These are phyloP conservation scores for Suhomyces prunicola DNA, from an alignment of 805 yeast genomes.

Conservation along the genomic window DNA sequence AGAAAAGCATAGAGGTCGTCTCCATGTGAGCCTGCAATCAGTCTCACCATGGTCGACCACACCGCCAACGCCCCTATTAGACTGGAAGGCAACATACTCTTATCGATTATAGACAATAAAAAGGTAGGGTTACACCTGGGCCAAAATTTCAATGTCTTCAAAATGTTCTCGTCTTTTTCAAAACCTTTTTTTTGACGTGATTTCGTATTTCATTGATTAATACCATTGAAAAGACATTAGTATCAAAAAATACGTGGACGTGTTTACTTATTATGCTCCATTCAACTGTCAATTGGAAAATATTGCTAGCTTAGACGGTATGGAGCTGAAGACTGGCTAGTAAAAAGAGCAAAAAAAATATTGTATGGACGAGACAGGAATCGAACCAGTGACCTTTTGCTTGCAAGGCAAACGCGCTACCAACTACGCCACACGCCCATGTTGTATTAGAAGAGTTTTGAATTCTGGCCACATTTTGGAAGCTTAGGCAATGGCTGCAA, in stretches of 20 bases:
- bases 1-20: conserved; percentile 56
- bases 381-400: conserved; percentile 78
- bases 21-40: conserved; percentile 47
- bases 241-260: too few species aligned
- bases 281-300: not conserved
- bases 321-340: not conserved
- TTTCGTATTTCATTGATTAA: not conserved
- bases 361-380: conserved; percentile 66
- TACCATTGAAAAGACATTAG: not conserved
- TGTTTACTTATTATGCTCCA: not conserved
- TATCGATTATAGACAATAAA: not conserved
- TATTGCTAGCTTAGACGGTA: not conserved
- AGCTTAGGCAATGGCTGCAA: not conserved
- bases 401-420: conserved; percentile 81
- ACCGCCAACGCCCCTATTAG: not conserved
- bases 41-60: conserved; percentile 2
- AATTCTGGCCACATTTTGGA: not conserved
- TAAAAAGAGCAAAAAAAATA: conserved; percentile 16
- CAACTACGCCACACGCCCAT: conserved; percentile 80
- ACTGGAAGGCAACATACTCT: not conserved
- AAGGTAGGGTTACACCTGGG: not conserved
- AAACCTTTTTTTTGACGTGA: not conserved
- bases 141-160: not conserved
- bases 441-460: not conserved
- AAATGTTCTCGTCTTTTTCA: not conserved